Conservation (phyloP, 495 filamentous ascomycete genomes). For the Aspergillus saccharolyticus region DNA sequence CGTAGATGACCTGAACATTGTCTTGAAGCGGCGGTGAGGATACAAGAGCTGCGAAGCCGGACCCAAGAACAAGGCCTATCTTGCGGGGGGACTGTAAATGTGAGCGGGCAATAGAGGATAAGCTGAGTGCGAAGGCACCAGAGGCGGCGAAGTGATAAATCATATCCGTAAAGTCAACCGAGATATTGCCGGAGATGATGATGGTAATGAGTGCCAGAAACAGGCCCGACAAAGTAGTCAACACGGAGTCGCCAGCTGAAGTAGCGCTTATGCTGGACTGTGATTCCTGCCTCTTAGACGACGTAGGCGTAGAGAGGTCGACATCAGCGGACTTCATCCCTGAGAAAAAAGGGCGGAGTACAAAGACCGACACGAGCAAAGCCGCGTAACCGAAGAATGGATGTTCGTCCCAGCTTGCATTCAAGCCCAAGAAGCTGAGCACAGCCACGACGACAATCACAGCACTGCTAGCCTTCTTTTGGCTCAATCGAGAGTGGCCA, state of each 20-base stretch:
- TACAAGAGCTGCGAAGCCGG: conserved; percentile 28
- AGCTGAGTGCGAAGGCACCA: conserved; percentile 27
- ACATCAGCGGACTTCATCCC: conserved; percentile 12
- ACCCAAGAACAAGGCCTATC: conserved; percentile 28
- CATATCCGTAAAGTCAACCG: conserved; percentile 22
- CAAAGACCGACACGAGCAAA: conserved; percentile 39
- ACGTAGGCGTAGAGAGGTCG: conserved; percentile 18
- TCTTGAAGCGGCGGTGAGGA: conserved; percentile 34
- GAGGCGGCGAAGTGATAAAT: conserved; percentile 24
- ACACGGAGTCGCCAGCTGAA: conserved; percentile 25
- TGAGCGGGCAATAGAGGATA: conserved; percentile 23
- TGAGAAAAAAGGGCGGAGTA: conserved; percentile 10
- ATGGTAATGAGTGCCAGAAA: conserved; percentile 20
- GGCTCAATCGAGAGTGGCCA: conserved; percentile 19
- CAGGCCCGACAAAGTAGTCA: conserved; percentile 27
- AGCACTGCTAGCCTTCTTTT: conserved; percentile 27
- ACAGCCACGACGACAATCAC: conserved; percentile 24
- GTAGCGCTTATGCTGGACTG: conserved; percentile 8
- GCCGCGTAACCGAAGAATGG: conserved; percentile 43
- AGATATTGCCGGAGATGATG: conserved; percentile 20
- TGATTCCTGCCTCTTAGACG: conserved; percentile 14
- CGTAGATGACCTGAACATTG: conserved; percentile 27
- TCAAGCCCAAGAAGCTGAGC: conserved; percentile 32
- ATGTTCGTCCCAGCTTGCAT: conserved; percentile 28
- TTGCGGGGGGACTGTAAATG: conserved; percentile 32